Conservation (phyloP, 345 rosid species). For the Eutrema heterophyllum region DNA sequence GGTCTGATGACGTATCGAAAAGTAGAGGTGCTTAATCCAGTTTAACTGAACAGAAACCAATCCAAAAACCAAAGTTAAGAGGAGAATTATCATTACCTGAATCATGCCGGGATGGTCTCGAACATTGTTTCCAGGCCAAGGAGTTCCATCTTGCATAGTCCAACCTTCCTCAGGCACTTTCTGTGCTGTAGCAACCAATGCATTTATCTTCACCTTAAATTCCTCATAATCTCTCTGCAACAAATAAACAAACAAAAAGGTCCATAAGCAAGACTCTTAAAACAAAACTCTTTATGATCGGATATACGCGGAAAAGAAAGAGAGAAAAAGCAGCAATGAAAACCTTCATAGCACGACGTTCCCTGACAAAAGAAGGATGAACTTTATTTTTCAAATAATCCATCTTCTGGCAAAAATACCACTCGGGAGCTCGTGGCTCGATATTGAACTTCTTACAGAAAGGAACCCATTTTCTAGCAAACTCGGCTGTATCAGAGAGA, state of each 20-base stretch:
- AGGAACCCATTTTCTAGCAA: slow-evolving; percentile 98
- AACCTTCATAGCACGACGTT: slow-evolving; percentile 96
- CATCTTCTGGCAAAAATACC: slow-evolving; percentile 90
- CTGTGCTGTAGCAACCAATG: slow-evolving; percentile 85
- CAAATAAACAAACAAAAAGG: background rate
- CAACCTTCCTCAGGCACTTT: slow-evolving; percentile 99
- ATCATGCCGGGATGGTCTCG: slow-evolving; percentile 99
- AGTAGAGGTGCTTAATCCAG: background rate
- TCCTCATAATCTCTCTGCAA: slow-evolving; percentile 93
- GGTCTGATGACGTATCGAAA: background rate
- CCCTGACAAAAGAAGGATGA: slow-evolving; percentile 83
- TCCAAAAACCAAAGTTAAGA: background rate
- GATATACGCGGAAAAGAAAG: background rate
- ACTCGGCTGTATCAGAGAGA: slow-evolving; percentile 92
- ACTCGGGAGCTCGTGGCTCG: slow-evolving; percentile 98
- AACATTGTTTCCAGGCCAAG: slow-evolving; percentile 96
- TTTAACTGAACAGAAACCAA: background rate
- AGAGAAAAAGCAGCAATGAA: background rate
- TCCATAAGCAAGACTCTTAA: background rate
- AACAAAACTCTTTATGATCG: background rate
- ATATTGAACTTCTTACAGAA: slow-evolving; percentile 80
- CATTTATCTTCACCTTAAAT: slow-evolving; percentile 82
- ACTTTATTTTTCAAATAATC: slow-evolving; percentile 89
- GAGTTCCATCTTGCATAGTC: slow-evolving; percentile 99
- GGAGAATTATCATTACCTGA: slow-evolving; percentile 48